Evolutionary conservation across 495 filamentous ascomycete genomes (phyloP), one percentile per base, ranked within the genome.

Genomic region (Penicillium pancosmium): DNA sequence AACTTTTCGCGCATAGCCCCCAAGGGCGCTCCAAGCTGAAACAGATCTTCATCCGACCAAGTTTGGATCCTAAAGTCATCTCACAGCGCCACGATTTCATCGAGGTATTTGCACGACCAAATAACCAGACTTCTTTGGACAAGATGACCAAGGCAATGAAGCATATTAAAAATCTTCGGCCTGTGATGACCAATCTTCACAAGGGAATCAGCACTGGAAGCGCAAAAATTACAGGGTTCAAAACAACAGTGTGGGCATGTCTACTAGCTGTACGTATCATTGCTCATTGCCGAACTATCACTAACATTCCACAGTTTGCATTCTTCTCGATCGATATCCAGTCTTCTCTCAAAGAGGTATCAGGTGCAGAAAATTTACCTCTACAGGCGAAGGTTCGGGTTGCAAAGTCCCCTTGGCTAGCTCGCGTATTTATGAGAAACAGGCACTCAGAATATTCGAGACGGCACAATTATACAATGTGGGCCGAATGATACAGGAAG

Each of bases 21-120:
- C 91, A 97, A 63, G 94, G 95, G 2, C 91, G 87, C 64, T 69
- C 77, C 23, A 84, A 82, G 49, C 80, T 98, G 4, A 86, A 90
- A 19, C 88, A 92, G 64, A 89, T 91, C 62, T 96, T 98, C 60
- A 80, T 97, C 33, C 86, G 89, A 0, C 94, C 94, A 34, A 95
- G 82, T 48, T 77, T 86, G 33, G 80, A 92, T 52, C 63, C 90
- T 3, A 70, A 73, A 15, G 62, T 88, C 5, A 93, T 98, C 57
- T 76, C 80, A n/a, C 82, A 93, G 64, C 84, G 94, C 27, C 87
- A 95, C 44, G 75, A 82, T 19, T 85, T 88, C 5, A 86, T 94
- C 54, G 73, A 78, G 6, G 75, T 88, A 1, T 83, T 98, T 57
- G 73, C 94, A 4, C 80, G 82, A 33, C 84, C 89, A 0, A 86